Conservation (phyloP, 768 basidiomycete species). For the Hysterangium stoloniferum region DNA sequence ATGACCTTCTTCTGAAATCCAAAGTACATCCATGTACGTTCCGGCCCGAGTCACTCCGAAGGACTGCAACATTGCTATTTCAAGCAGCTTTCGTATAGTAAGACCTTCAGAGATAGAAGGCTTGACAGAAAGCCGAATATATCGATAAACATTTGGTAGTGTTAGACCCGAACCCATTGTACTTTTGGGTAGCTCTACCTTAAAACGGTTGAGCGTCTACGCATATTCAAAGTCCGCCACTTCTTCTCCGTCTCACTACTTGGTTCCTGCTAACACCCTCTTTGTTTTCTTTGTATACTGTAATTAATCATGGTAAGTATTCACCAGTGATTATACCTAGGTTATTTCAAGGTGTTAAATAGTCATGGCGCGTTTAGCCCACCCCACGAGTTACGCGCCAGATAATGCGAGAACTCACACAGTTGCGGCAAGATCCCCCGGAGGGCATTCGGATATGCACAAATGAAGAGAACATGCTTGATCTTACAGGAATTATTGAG, state of each 20-base stretch:
- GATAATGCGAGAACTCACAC: conserved; percentile 78
- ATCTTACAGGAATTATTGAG: conserved; percentile 81
- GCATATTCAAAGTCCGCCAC: background rate
- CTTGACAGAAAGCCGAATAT: conserved; percentile 37
- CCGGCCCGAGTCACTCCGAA: conserved; percentile 48
- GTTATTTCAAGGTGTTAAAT: no score
- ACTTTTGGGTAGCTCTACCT: no score
- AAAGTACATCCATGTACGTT: conserved; percentile 52
- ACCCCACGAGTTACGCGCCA: conserved; percentile 54
- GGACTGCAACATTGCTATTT: conserved; percentile 44
- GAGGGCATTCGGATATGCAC: conserved; percentile 89
- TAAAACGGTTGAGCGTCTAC: no score
- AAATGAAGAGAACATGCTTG: conserved; percentile 82
- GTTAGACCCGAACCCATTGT: no score
- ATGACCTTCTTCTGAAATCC: conserved; percentile 35
- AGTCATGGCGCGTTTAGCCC: background rate
- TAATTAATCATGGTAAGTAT: conserved; percentile 1
- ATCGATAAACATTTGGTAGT: conserved; percentile 26
- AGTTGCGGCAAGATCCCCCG: conserved; percentile 74
- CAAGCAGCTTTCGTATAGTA: conserved; percentile 44
- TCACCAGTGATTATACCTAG: background rate
- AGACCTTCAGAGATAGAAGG: conserved; percentile 36
- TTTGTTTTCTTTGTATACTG: background rate
- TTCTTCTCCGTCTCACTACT: background rate
- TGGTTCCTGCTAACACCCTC: conserved; percentile 1